Evolutionary conservation across 2,329 filamentous ascomycete genomes (phyloP).

Genomic region (Sporothrix curviconia): DNA sequence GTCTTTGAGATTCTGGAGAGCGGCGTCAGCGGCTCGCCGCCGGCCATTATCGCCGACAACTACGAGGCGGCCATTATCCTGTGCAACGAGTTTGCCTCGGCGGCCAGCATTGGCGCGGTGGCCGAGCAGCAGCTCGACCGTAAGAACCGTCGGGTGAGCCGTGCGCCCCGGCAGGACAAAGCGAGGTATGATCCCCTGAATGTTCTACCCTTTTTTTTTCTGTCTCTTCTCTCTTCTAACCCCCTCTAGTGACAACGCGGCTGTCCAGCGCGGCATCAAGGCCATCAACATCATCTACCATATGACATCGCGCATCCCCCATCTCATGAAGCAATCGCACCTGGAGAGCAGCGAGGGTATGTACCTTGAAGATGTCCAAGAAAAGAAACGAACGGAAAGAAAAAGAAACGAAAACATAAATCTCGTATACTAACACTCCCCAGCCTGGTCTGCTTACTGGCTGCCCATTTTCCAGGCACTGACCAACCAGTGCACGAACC

Average conservation of each 20-base stretch:
- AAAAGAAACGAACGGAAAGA: no score
- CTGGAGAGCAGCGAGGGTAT: constrained; percentile 77
- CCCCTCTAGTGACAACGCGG: constrained; percentile 57
- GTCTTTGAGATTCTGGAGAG: constrained; percentile 85
- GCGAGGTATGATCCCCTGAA: constrained; percentile 44
- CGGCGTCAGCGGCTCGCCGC: constrained; percentile 65
- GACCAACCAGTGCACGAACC: constrained; percentile 86
- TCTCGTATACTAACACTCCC: neutral
- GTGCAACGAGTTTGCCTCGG: constrained; percentile 82
- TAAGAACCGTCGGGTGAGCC: constrained; percentile 27
- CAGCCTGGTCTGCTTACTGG: constrained; percentile 97
- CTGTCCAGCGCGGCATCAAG: constrained; percentile 70
- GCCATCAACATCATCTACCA: constrained; percentile 76
- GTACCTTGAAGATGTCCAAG: no score
- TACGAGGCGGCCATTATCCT: constrained; percentile 82
- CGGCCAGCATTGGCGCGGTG: constrained; percentile 64
- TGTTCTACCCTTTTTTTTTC: neutral
- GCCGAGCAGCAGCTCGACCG: constrained; percentile 63
- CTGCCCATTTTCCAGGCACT: constrained; percentile 86
- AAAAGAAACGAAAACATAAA: no score
- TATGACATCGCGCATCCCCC: constrained; percentile 73
- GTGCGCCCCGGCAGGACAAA: constrained; percentile 45
- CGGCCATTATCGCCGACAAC: constrained; percentile 88
- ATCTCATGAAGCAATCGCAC: constrained; percentile 87
- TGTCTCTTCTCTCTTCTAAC: neutral